These are phyloP conservation scores for Globisporangium canariense DNA, from an alignment of 352 stramenopile genomes.

Conservation along the genomic window DNA sequence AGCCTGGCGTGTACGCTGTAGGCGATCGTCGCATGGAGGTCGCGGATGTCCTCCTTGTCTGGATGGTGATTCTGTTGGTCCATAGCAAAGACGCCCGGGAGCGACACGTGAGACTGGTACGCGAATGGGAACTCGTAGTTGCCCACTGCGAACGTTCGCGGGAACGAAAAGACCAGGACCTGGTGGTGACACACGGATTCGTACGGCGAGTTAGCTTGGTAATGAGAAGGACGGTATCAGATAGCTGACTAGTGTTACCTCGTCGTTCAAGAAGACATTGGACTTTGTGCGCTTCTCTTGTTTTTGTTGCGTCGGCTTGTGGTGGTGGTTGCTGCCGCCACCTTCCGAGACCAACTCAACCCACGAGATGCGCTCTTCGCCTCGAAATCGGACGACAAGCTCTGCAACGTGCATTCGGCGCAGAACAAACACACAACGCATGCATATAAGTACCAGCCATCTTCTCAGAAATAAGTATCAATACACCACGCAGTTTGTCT, in stretches of 20 bases:
- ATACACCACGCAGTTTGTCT: no score
- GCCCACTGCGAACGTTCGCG: conserved; percentile 12
- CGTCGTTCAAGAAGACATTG: conserved; percentile 14
- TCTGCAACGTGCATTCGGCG: background rate
- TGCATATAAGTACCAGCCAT: background rate
- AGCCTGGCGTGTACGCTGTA: conserved; percentile 12
- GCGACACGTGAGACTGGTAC: conserved; percentile 20
- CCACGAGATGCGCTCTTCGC: conserved; percentile 13
- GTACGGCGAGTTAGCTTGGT: background rate
- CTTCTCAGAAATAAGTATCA: no score
- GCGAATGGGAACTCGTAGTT: conserved; percentile 25
- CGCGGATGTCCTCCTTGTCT: background rate
- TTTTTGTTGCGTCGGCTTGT: conserved; percentile 7
- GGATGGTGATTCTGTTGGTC: background rate
- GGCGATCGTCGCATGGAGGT: conserved; percentile 13
- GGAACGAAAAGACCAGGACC: conserved; percentile 22
- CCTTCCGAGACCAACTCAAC: background rate
- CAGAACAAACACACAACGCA: background rate
- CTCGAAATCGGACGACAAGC: conserved; percentile 7
- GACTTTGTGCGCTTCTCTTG: conserved; percentile 11
- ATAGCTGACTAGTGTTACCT: background rate
- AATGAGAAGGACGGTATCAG: no score
- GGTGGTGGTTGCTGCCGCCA: background rate
- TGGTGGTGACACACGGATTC: background rate
- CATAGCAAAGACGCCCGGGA: conserved; percentile 19